Evolutionary conservation across 2,329 filamentous ascomycete genomes (phyloP), one percentile per base, ranked within the genome.

Genomic region (Pseudocercospora pini-densiflorae): DNA sequence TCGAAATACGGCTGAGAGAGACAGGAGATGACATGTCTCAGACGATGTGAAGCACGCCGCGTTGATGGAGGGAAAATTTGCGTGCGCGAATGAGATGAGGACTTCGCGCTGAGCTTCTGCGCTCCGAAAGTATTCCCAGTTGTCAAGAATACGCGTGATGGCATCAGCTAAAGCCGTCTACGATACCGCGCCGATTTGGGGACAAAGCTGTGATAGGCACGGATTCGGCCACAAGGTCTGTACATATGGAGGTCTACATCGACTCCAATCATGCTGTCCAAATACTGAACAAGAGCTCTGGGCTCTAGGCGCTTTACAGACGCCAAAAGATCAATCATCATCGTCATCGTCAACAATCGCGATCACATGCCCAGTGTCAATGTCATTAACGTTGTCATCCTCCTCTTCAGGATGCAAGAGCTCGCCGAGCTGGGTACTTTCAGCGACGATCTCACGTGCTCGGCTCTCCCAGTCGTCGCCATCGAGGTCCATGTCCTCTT

Each of bases 381-480:
- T 61, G 27, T 66, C 59, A 27, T 59, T 61, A 45, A 69, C 63
- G 59, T 73, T 69, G 14, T 77, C 74, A 29, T 72, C 71, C 55
- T 75, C 74, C 31, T 72, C 71, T 57, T 75, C 76, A 10, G 72
- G 71, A 66, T 75, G 66, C 45, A 78, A 45, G 23, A 77, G 59
- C 64, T 78, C 75, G 9, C 77, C 77, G 8, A 78, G 61, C 61
- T 75, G 74, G 14, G 68, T 68, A 51, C 77, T 79, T 53, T 77
- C 75, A 1, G 59, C 65, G 5, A 79, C 63, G 2, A 79, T 64
- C 19, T 65, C 59, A 53, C 70, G 63, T 2, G 76, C 76, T 24
- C 66, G 55, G 9, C 59, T 61, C 19, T 64, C 71, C 61, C 68
- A 67, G 23, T 67, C 60, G 16, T 65, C 45, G 9, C 59, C 65